Conservation (phyloP, 805 yeast species). For the Schwanniomyces occidentalis region DNA sequence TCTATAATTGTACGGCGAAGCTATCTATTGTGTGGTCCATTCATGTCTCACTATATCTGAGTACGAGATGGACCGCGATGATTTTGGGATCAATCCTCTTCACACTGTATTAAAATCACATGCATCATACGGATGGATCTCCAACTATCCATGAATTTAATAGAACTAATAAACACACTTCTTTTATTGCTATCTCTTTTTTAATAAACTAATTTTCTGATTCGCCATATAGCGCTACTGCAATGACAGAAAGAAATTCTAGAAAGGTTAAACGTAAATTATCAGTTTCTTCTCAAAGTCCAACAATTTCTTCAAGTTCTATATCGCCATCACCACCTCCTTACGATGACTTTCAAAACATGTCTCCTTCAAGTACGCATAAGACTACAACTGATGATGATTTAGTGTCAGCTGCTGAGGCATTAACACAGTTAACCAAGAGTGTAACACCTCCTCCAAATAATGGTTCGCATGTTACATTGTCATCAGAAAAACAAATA, state of each 20-base stretch:
- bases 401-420: slow-evolving; percentile 42
- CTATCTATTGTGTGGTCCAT: too few species aligned
- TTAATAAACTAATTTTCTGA: too few species aligned
- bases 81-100: too few species aligned
- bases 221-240: too few species aligned
- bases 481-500: neutral
- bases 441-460: slow-evolving; percentile 20
- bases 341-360: neutral
- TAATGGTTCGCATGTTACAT: neutral
- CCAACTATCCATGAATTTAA: too few species aligned
- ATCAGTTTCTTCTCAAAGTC: neutral
- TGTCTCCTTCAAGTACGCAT: neutral
- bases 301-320: slow-evolving; percentile 2
- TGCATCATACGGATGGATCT: too few species aligned
- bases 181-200: too few species aligned
- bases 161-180: too few species aligned
- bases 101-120: too few species aligned
- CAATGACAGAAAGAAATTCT: neutral
- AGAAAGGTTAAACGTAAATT: neutral
- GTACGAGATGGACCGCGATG: too few species aligned
- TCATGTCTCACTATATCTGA: too few species aligned
- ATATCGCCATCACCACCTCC: slow-evolving; percentile 12
- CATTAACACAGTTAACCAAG: slow-evolving; percentile 36
- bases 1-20: too few species aligned
- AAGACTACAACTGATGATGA: slow-evolving; percentile 18